A percentile compares a stretch with the other conserved stretches of the same genome.
Evolutionary conservation across 768 basidiomycete species (phyloP).

Genomic region (Tephrocybe sp.): DNA sequence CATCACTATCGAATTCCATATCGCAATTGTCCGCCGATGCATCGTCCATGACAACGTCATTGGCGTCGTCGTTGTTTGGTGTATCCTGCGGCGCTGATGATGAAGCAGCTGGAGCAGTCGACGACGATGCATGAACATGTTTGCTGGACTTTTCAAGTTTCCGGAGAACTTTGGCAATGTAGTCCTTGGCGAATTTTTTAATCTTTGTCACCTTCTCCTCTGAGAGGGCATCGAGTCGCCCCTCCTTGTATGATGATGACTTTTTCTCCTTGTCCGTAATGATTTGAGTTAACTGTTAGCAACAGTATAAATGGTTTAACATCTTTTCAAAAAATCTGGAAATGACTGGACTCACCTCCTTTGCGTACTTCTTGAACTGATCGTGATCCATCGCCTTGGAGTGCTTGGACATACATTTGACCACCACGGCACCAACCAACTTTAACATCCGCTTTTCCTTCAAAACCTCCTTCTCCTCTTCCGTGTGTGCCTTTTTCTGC

Average conservation of each 20-base stretch:
- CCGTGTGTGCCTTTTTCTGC: constrained; percentile 39
- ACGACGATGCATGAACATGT: constrained; percentile 22
- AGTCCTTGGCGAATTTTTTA: constrained; percentile 92
- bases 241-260: constrained; percentile 72
- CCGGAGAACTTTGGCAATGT: constrained; percentile 74
- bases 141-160: constrained; percentile 57
- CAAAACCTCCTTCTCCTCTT: constrained; percentile 60
- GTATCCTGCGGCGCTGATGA: constrained; percentile 40
- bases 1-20: constrained; percentile 23
- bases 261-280: constrained; percentile 97
- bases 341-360: constrained; percentile 62
- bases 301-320: neutral
- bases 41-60: constrained; percentile 25
- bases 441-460: constrained; percentile 84
- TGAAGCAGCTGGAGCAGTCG: constrained; percentile 25
- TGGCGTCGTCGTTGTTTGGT: constrained; percentile 28
- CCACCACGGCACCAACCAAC: constrained; percentile 86
- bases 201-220: constrained; percentile 89
- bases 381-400: constrained; percentile 72
- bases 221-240: constrained; percentile 68
- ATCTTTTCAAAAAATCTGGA: neutral
- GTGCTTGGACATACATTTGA: constrained; percentile 91
- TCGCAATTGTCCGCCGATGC: constrained; percentile 34
- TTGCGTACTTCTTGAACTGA: constrained; percentile 91
- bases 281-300: constrained; percentile 68